Base-by-base conservation (phyloP, 2,329 filamentous ascomycete species). In the Penicillium sp. region DNA sequence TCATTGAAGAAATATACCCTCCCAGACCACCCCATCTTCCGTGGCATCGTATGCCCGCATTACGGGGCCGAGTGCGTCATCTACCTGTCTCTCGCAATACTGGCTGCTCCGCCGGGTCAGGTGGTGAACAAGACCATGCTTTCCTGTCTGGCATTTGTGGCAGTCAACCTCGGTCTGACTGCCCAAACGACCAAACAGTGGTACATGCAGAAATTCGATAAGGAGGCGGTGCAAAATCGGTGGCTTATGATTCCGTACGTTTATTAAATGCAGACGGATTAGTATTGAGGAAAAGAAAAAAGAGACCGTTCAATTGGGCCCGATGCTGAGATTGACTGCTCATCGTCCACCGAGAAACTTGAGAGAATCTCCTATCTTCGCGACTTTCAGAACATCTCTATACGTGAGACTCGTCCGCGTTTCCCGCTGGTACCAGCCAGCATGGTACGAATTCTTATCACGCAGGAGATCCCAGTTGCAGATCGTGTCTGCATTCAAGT, bases 61-160 rank as follows among this genome's bases (percentile, higher is more conserved):
- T 99, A 97, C 71, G 88, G 88, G 3, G 90, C 87, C 64, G 94
- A 97, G 74, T 92, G 89, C 66, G 68, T 88, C 36, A 83, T 96
- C 52, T 97, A 99, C 69, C 67, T 91, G 18, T 81, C 87, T n/a
- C 74, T 99, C 58, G 82, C 90, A 2, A 73, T 94, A 41, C 70
- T 88, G 35, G 85, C 86, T 27, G 90, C 92, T 1, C 91, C 92
- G 0, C 63, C 74, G 7, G 87, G 85, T 10, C 72, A 76, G 28
- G 57, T 81, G 49, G 69, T 90, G 52, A 96, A 96, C 71, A 81
- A 76, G 67, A 92, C 92, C 0, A 69, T 96, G 39, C 64, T 88
- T 31, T 83, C 83, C 50, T 89, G 83, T 5, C 65, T 89, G 36
- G 62, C 84, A 4, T 95, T 97, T 68, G 89, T 95, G 27, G 77